Evolutionary conservation across 2,329 filamentous ascomycete genomes (phyloP).

Genomic region (Aspergillus luchuensis): DNA sequence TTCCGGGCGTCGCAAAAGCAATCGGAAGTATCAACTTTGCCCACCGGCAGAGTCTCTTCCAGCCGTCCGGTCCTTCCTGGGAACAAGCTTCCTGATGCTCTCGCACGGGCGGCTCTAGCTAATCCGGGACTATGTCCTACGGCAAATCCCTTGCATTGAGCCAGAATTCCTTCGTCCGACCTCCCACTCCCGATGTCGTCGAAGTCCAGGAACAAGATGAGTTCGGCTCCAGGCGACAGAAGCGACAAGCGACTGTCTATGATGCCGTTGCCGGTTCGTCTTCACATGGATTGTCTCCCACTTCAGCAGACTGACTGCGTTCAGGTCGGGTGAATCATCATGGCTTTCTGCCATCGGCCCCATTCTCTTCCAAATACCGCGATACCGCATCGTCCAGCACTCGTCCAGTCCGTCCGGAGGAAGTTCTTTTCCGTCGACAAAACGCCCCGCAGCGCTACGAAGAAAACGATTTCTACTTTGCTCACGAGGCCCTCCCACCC

Average conservation of each 20-base stretch:
- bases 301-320: constrained; percentile 14
- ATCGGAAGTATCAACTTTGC: not conserved
- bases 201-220: constrained; percentile 9
- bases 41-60: not conserved
- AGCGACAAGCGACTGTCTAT: constrained; percentile 53
- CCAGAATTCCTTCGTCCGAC: constrained; percentile 22
- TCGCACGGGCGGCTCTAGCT: constrained; percentile 6
- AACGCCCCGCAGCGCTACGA: constrained; percentile 54
- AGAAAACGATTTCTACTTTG: constrained; percentile 59
- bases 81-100: constrained; percentile 14
- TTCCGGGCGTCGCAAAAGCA: not conserved
- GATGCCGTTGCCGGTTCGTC: constrained; percentile 59
- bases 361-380: constrained; percentile 32
- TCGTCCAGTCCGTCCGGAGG: constrained; percentile 56
- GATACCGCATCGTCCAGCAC: constrained; percentile 38
- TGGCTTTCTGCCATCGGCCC: constrained; percentile 34
- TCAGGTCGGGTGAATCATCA: constrained; percentile 51
- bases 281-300: not conserved
- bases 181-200: constrained; percentile 11
- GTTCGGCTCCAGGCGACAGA: constrained; percentile 20
- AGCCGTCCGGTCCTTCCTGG: not conserved
- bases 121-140: constrained; percentile 24
- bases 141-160: constrained; percentile 24
- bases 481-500: constrained; percentile 49
- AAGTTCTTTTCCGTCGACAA: constrained; percentile 57